Conservation (phyloP, 768 basidiomycete genomes). For the Naganishia vishniacii region DNA sequence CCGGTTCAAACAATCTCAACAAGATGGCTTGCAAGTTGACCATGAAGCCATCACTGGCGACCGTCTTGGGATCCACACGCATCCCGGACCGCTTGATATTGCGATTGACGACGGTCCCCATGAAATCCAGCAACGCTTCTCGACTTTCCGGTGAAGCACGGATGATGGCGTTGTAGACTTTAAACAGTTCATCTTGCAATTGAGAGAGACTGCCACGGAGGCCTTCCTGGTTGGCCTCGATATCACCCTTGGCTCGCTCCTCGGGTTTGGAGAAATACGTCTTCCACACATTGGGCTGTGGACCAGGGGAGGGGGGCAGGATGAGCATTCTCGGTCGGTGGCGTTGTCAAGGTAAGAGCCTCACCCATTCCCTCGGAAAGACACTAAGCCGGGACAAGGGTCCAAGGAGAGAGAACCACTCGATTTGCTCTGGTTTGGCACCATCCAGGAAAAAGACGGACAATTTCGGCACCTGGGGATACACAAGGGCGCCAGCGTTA, state of each 20-base stretch:
- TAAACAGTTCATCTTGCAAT: constrained; percentile 66
- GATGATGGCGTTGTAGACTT: constrained; percentile 80
- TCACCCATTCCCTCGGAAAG: constrained; percentile 84
- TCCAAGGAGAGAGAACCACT: constrained; percentile 64
- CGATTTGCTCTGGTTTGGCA: constrained; percentile 43
- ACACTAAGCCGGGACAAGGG: constrained; percentile 77
- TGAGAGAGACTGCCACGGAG: constrained; percentile 78
- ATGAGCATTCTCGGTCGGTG: too few relatives aligned
- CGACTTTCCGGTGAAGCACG: constrained; percentile 70
- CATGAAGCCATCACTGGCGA: constrained; percentile 88
- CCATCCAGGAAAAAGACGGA: constrained; percentile 40
- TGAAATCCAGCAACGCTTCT: constrained; percentile 76
- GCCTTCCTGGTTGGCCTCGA: constrained; percentile 77
- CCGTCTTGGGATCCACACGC: constrained; percentile 78
- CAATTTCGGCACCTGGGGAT: constrained; percentile 40
- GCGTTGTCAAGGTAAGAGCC: constrained; percentile 17
- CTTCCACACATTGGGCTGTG: constrained; percentile 68
- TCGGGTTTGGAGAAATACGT: constrained; percentile 81
- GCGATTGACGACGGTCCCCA: constrained; percentile 65
- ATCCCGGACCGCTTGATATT: constrained; percentile 87
- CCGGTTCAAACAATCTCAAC: constrained; percentile 81
- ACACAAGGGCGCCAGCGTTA: background rate
- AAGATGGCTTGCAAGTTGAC: constrained; percentile 78
- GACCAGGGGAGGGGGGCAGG: background rate
- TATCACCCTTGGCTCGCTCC: constrained; percentile 65